Base-by-base conservation (phyloP, 495 filamentous ascomycete genomes). In the Immersiella caudata region DNA sequence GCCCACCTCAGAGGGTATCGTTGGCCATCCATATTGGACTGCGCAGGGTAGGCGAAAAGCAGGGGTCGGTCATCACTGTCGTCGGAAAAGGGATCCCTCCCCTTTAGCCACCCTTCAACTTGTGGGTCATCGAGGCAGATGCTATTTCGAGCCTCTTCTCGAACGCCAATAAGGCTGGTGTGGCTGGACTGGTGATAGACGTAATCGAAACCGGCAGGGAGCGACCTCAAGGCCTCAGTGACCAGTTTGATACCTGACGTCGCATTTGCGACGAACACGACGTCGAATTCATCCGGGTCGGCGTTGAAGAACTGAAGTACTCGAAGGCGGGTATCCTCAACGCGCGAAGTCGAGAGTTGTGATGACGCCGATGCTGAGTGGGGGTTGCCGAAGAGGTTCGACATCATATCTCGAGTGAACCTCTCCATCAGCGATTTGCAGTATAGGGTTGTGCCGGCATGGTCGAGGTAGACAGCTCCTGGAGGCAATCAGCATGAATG, bases 1-100 rank as follows among this genome's bases (percentile, higher is more conserved):
- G 87, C 84, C 94, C 94, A 98, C 1, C 78, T 75, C 18, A 90
- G 74, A 9, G 93, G 92, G 52, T 91, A 81, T 14, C 93, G 86
- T 14, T 86, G 84, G n/a, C 94, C 94, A 67, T 94, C 91, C 89
- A 97, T 89, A 73, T 98, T 97, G 18, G 94, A 97, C 72, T 98
- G 94, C 2, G 87, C 93, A 12, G 94, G 93, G 73, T 90, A 97
- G 18, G 92, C 91, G 73, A 97, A 92, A 6, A 98, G 78, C 1
- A 75, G 75, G 1, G 80, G 72, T 14, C 73, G 59, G 22, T 51
- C 62, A 50, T 29, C 49, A 40, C 54, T 12, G 55, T 51, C 24
- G 14, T 20, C 57, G 26, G 27, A 76, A 59, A 24, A 71, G 74
- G 51, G 67, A 52, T 24, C 29, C 16, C 24, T 36, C 7, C 78